Percentiles rank a stretch among this genome's conserved stretches.
Conservation (phyloP, 208 protist genomes). For the Trypanosoma vivax region DNA sequence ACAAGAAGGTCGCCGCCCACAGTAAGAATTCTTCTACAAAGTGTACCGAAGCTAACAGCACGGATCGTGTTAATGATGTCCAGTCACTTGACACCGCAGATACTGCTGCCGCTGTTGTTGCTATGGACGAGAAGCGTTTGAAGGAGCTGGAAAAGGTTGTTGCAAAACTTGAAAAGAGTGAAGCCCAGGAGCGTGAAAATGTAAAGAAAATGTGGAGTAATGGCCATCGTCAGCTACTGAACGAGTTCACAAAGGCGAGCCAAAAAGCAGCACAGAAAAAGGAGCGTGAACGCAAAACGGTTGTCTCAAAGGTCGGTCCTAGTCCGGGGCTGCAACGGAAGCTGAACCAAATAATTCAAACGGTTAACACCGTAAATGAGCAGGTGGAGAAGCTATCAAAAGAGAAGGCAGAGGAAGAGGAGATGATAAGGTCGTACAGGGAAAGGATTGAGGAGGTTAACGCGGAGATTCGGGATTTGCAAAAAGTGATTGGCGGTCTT, state of each 20-base stretch:
- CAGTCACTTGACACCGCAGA: constrained; percentile 1
- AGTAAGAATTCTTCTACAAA: constrained; percentile 14
- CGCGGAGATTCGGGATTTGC: constrained; percentile 30
- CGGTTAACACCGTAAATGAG: constrained; percentile 34
- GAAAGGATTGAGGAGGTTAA: constrained; percentile 44
- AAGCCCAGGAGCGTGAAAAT: constrained; percentile 18
- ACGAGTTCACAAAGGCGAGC: constrained; percentile 38
- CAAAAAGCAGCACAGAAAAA: constrained; percentile 46
- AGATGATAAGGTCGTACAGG: constrained; percentile 25
- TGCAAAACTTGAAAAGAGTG: constrained; percentile 18
- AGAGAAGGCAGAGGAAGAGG: constrained; percentile 57
- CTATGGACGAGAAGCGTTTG: constrained; percentile 21
- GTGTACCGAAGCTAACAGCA: background rate
- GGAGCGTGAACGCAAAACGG: constrained; percentile 59
- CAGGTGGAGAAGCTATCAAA: constrained; percentile 59
- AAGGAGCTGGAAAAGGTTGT: constrained; percentile 14
- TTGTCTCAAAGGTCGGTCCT: constrained; percentile 51
- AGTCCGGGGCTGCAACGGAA: constrained; percentile 57
- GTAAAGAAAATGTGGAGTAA: constrained; percentile 16
- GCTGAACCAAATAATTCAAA: constrained; percentile 46
- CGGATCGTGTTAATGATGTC: background rate
- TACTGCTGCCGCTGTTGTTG: background rate
- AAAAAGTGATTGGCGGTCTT: constrained; percentile 11
- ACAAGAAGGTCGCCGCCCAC: constrained; percentile 11
- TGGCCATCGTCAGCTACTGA: constrained; percentile 27